These are phyloP conservation scores for Chlamydomonas reinhardtii DNA, from an alignment of 163 green algal species.

Conservation along the genomic window DNA sequence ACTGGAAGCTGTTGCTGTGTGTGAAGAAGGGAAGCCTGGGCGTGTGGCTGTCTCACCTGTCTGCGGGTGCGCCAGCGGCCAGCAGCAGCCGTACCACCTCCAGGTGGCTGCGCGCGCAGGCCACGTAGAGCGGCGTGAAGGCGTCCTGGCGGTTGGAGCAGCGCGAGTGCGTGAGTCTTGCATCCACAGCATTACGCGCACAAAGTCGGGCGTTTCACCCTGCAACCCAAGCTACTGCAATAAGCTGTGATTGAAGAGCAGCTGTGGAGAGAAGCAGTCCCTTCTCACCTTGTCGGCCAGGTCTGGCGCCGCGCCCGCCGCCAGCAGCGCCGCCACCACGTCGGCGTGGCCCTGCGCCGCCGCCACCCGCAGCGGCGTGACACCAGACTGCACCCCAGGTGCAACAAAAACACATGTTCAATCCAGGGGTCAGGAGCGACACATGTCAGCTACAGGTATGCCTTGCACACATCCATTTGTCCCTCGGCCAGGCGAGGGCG, in stretches of 20 bases:
- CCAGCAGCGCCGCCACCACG: constrained; percentile 65
- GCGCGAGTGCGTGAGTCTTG: no score
- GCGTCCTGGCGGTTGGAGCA: constrained; percentile 14
- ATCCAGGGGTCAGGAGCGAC: no score
- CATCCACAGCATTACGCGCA: no score
- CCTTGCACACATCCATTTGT: no score
- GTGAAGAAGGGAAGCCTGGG: no score
- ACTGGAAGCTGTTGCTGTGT: no score
- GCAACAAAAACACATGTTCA: neutral
- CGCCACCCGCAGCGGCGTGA: constrained; percentile 72
- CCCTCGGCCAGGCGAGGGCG: no score
- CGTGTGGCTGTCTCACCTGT: neutral
- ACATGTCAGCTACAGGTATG: no score
- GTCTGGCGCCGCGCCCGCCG: constrained; percentile 33
- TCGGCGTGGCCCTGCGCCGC: constrained; percentile 54
- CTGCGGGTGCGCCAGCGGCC: neutral
- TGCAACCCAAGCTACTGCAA: no score
- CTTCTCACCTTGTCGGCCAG: constrained; percentile 28
- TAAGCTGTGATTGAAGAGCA: no score
- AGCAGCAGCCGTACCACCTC: constrained; percentile 51
- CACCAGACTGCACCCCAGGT: neutral
- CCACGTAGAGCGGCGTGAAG: constrained; percentile 52
- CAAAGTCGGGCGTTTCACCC: no score
- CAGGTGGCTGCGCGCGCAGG: constrained; percentile 27
- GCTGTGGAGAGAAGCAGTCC: no score